Conservation (phyloP, 2,329 filamentous ascomycete genomes). For the Myriosclerotinia curreyana region DNA sequence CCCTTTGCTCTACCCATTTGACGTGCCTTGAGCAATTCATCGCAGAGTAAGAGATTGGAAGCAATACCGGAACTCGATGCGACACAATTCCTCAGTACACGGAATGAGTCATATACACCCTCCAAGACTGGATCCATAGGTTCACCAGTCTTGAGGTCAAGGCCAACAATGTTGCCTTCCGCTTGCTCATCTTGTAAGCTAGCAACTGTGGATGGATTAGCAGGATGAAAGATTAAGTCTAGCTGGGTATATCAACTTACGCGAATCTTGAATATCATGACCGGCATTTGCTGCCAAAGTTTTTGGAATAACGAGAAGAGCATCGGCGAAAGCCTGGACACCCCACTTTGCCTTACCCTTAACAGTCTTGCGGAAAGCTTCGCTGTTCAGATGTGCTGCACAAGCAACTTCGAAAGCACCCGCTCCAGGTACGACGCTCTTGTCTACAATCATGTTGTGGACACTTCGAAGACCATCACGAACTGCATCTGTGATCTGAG, state of each 20-base stretch:
- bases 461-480: slow-evolving; percentile 92
- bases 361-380: slow-evolving; percentile 81
- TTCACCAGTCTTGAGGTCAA: slow-evolving; percentile 82
- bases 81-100: slow-evolving; percentile 88
- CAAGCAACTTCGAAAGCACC: slow-evolving; percentile 96
- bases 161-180: slow-evolving; percentile 80
- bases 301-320: slow-evolving; percentile 93
- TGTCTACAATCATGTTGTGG: slow-evolving; percentile 99
- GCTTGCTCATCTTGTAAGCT: slow-evolving; percentile 79
- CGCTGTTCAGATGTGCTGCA: slow-evolving; percentile 80
- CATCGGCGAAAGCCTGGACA: slow-evolving; percentile 91
- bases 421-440: slow-evolving; percentile 88
- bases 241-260: slow-evolving; percentile 53
- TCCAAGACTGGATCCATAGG: slow-evolving; percentile 93
- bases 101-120: slow-evolving; percentile 94
- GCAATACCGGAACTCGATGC: slow-evolving; percentile 94
- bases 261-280: slow-evolving; percentile 92
- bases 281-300: slow-evolving; percentile 94
- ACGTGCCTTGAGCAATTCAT: slow-evolving; percentile 94
- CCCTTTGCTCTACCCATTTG: slow-evolving; percentile 77
- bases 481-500: slow-evolving; percentile 94
- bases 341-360: slow-evolving; percentile 99
- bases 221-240: neutral
- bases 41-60: slow-evolving; percentile 89
- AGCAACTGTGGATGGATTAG: slow-evolving; percentile 58